Conservation (phyloP, 176 grass and related monocot genomes). For the Typha latifolia region DNA sequence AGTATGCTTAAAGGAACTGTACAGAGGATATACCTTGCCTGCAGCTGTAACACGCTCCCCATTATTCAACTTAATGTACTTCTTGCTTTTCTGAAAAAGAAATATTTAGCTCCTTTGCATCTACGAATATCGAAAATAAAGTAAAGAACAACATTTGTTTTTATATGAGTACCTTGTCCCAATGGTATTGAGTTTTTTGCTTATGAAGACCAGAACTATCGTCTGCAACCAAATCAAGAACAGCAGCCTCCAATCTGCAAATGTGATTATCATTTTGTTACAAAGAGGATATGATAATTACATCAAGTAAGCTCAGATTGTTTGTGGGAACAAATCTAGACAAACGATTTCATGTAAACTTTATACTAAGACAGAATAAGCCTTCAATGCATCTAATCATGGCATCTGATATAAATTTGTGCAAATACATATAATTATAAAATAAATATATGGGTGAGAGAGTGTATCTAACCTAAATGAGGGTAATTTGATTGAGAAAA, state of each 20-base stretch:
- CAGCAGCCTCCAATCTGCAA: slow-evolving; percentile 83
- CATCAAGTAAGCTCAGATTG: too few species aligned
- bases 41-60: slow-evolving; percentile 78
- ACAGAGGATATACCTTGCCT: slow-evolving; percentile 55
- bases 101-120: slow-evolving; percentile 17
- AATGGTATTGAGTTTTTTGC: slow-evolving; percentile 90
- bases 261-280: neutral
- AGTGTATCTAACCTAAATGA: neutral
- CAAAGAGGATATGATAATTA: too few species aligned
- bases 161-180: slow-evolving; percentile 68
- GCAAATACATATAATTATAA: too few species aligned
- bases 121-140: slow-evolving; percentile 12
- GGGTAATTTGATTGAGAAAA: neutral
- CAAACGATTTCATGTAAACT: neutral
- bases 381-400: neutral
- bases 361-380: neutral
- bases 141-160: neutral
- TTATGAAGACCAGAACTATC: slow-evolving; percentile 74
- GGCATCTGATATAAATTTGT: too few species aligned
- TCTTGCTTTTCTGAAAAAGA: slow-evolving; percentile 54
- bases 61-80: slow-evolving; percentile 83
- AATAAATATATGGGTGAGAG: neutral
- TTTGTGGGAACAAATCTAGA: too few species aligned
- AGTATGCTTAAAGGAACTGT: neutral
- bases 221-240: slow-evolving; percentile 92